Base-by-base conservation (phyloP, 805 yeast genomes). In the Candida piceae region DNA sequence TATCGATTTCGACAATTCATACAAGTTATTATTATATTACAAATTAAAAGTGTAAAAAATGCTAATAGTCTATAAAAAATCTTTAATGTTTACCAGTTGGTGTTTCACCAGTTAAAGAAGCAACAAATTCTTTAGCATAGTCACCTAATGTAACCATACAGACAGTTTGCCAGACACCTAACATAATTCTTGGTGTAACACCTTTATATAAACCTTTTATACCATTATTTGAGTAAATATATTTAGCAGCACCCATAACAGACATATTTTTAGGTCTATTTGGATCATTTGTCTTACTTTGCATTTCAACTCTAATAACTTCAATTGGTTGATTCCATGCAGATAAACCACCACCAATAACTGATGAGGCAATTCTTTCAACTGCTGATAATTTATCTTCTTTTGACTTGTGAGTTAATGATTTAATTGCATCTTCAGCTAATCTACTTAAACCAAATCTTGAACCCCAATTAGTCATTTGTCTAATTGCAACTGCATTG, bases 281-380 rank as follows among this genome's bases (percentile, higher is more conserved):
- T 50, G 97, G 96, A 66, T 90, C 97, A 33, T 63, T 68, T n/a
- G 89, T 87, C 69, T 84, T 83, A 39, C 95, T 83, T 68, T 93
- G 98, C 97, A 93, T 88, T 67, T 93, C 98, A 15, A 93, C 95
- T 64, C 98, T 79, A 49, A 89, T 84, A 37, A 93, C 98, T 67
- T 93, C 98, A 55, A 93, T 88, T 27, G 97, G 98, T 68, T 93
- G 98, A 66, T 93, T 93, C 97, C 98, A 93, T 13, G 97, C 96
- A 41, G 90, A 79, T 47, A 93, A 75, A 47, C 96, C 97, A 68
- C 98, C 98, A 75, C 98, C 98, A 44, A 93, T 67, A 8, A 84
- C 85, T 13, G 94, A 79, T 5, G 95, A 87, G 18, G 74, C 66
- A 39, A 93, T 82, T 66, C 89, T 89, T 61, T 93, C 97, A 16